phyloP scores from a whole-genome alignment of 345 rosid species.

The Eucalyptus camaldulensis region DNA sequence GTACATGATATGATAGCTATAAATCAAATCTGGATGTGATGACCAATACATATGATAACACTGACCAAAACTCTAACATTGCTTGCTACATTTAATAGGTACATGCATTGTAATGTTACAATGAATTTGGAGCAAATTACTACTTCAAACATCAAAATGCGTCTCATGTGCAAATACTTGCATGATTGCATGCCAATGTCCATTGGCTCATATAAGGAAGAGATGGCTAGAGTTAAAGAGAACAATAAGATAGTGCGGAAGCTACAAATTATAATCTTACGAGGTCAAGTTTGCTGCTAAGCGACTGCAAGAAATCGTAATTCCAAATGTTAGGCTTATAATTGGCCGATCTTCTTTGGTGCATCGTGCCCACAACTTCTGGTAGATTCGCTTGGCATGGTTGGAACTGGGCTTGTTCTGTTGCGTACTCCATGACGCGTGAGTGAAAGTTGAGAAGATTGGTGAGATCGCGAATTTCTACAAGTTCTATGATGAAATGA shows the following conservation, averaged over 20 bases:
- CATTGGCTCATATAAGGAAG: too few species aligned
- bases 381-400: not conserved
- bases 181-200: too few species aligned
- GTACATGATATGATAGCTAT: not conserved
- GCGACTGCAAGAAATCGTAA: conserved; percentile 26
- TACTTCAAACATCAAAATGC: not conserved
- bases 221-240: not conserved
- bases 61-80: not conserved
- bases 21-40: not conserved
- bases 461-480: not conserved
- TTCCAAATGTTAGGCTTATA: conserved; percentile 45
- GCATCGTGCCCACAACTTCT: not conserved
- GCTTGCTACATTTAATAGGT: not conserved
- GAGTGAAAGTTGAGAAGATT: not conserved
- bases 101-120: not conserved
- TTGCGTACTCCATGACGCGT: not conserved
- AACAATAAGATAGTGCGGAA: not conserved
- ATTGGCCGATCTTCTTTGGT: conserved; percentile 17
- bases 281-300: conserved; percentile 2
- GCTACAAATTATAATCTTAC: conserved; percentile 1
- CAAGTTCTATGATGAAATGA: not conserved
- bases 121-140: not conserved
- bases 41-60: not conserved
- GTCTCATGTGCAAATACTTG: not conserved
- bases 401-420: not conserved